Evolutionary conservation across 176 grass and related monocot species (phyloP).

Genomic region (Bothriochloa decipiens): DNA sequence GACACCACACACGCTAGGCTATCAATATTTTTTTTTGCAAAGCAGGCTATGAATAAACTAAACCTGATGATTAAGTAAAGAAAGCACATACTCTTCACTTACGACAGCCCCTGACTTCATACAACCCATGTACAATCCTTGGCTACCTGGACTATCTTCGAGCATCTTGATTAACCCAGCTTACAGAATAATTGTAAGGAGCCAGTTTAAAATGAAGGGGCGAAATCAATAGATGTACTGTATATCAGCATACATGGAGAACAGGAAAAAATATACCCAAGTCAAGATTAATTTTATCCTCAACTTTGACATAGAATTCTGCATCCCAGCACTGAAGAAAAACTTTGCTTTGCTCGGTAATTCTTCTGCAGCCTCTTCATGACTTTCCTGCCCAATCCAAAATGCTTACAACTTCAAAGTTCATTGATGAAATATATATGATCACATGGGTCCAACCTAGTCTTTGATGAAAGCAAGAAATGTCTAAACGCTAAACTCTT

Average conservation of each 20-base stretch:
- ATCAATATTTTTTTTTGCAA: neutral
- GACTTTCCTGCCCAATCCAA: slow-evolving; percentile 71
- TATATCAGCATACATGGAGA: neutral
- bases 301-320: slow-evolving; percentile 93
- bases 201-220: neutral
- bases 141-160: slow-evolving; percentile 54
- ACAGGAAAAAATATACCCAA: slow-evolving; percentile 50
- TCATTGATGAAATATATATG: neutral
- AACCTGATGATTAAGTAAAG: slow-evolving; percentile 5
- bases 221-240: slow-evolving; percentile 23
- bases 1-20: neutral
- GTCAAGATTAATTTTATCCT: slow-evolving; percentile 92
- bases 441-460: neutral
- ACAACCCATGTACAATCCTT: slow-evolving; percentile 93
- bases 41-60: neutral
- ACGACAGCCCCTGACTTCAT: slow-evolving; percentile 91
- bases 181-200: slow-evolving; percentile 42
- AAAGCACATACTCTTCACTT: slow-evolving; percentile 84
- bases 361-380: slow-evolving; percentile 93
- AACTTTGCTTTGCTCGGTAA: slow-evolving; percentile 89
- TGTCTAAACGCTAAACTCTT: slow-evolving; percentile 4
- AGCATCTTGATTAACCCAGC: slow-evolving; percentile 95
- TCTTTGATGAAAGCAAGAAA: slow-evolving; percentile 11
- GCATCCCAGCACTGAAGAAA: slow-evolving; percentile 98
- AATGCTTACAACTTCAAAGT: neutral